Evolutionary conservation across 257 asterid species (phyloP), one percentile per base, ranked within the genome.

Genomic region (Nicotiana sylvestris): DNA sequence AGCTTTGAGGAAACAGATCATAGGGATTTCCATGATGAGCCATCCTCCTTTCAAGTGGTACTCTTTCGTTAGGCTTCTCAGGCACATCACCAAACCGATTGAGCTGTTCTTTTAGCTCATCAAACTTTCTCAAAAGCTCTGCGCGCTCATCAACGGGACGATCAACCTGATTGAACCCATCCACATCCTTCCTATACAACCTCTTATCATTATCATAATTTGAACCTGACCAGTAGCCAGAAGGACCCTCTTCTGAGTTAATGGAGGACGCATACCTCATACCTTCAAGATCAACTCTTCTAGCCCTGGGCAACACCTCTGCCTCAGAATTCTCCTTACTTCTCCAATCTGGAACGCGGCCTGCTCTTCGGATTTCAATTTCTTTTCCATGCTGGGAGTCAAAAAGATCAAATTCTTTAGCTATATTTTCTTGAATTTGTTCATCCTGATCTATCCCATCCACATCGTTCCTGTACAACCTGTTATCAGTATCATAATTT

Each of bases 51-150:
- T 84, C 90, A 32, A 69, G 84, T 18, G 89, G 87, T 43, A 83
- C 81, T 85, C 85, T 90, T 43, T 88, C 95, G 78, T 91, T 91
- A 13, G 94, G 92, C 86, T 81, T 90, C 60, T 89, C 87, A 49
- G 56, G 69, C 81, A 91, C 84, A 84, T 89, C 88, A 32, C 91
- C 91, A 0, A 97, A 88, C 39, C 85, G 93, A 27, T 85, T 89
- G 76, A 95, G 84, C 85, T 89, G 89, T 61, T 84, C 90, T 79
- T 84, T 91, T 68, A 93, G 87, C 87, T 90, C 96, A 29, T 96
- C 97, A 86, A 94, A 80, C 87, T 87, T 89, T 82, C 88, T 89
- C 91, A 94, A 84, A 21, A 93, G 91, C 87, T 86, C 96, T 46
- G 84, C 95, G 64, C 84, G 88, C 79, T 91, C 92, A 33, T 95